Percentiles rank a stretch among this genome's conserved stretches.
Evolutionary conservation across 1,284 basidiomycete species (phyloP).

Genomic region (Malassezia japonica): DNA sequence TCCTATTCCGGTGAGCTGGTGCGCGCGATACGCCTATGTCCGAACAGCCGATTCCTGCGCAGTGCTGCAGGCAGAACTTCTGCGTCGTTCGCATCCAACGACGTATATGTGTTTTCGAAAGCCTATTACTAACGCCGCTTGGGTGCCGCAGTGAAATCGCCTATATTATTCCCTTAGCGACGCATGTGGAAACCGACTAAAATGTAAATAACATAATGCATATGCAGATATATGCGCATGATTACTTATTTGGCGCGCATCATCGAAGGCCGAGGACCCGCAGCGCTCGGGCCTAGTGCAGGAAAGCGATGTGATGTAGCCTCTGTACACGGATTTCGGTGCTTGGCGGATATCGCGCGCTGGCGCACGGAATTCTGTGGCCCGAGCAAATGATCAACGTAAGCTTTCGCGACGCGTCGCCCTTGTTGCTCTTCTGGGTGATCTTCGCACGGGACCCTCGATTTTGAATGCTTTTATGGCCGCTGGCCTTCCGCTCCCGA

Average conservation of each 20-base stretch:
- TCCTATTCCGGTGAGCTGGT: constrained; percentile 15
- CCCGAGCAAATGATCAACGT: too few species aligned
- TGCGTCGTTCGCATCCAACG: not conserved
- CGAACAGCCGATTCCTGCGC: constrained; percentile 6
- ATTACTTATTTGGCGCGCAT: too few species aligned
- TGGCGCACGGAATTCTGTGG: too few species aligned
- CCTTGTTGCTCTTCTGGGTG: not conserved
- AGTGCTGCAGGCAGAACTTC: not conserved
- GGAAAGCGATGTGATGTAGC: too few species aligned
- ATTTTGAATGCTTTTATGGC: too few species aligned
- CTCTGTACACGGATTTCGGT: too few species aligned
- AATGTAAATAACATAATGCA: not conserved
- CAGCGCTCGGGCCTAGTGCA: too few species aligned
- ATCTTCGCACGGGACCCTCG: not conserved
- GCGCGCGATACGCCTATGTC: constrained; percentile 7
- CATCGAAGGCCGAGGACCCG: too few species aligned
- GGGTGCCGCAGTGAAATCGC: not conserved
- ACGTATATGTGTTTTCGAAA: not conserved
- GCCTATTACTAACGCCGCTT: not conserved
- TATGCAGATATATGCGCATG: not conserved
- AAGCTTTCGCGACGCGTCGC: not conserved
- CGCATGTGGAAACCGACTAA: not conserved
- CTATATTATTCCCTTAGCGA: not conserved
- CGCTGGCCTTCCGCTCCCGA: too few species aligned
- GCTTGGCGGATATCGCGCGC: too few species aligned